Conservation (phyloP, 106 monocot genomes). For the Allium cepa region DNA sequence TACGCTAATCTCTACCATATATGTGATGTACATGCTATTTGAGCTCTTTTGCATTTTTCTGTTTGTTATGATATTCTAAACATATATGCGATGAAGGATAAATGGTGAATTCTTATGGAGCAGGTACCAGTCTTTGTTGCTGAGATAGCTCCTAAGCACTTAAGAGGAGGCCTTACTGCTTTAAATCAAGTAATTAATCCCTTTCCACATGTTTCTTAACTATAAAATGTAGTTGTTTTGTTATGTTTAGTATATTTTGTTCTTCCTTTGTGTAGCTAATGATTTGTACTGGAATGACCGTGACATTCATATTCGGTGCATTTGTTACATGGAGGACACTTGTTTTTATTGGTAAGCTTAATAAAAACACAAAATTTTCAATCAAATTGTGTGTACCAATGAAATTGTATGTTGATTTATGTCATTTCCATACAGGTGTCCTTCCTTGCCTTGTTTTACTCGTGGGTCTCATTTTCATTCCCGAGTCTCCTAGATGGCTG, state of each 20-base stretch:
- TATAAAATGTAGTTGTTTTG: too few relatives aligned
- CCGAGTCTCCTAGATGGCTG: slow-evolving; percentile 90
- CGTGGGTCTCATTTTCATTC: slow-evolving; percentile 59
- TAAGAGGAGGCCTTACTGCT: slow-evolving; percentile 60
- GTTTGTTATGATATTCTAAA: neutral
- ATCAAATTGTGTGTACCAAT: neutral
- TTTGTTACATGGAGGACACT: slow-evolving; percentile 52
- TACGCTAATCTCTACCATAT: too few relatives aligned
- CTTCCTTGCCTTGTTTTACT: slow-evolving; percentile 54
- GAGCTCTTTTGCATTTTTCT: neutral
- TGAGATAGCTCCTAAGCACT: slow-evolving; percentile 71
- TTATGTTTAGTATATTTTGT: too few relatives aligned
- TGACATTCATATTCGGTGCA: slow-evolving; percentile 41
- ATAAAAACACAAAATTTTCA: neutral
- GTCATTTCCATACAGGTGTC: slow-evolving; percentile 31
- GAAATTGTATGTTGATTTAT: neutral
- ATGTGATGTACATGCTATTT: too few relatives aligned
- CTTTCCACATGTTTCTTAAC: too few relatives aligned
- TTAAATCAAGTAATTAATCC: slow-evolving; percentile 44
- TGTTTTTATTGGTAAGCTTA: slow-evolving; percentile 32
- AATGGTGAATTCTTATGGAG: neutral
- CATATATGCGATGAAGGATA: neutral
- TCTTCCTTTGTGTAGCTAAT: slow-evolving; percentile 31
- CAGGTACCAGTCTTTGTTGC: slow-evolving; percentile 80
- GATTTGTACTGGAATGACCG: slow-evolving; percentile 41